Base-by-base conservation (phyloP, 1,284 basidiomycete genomes). In the Caloboletus firmus region DNA sequence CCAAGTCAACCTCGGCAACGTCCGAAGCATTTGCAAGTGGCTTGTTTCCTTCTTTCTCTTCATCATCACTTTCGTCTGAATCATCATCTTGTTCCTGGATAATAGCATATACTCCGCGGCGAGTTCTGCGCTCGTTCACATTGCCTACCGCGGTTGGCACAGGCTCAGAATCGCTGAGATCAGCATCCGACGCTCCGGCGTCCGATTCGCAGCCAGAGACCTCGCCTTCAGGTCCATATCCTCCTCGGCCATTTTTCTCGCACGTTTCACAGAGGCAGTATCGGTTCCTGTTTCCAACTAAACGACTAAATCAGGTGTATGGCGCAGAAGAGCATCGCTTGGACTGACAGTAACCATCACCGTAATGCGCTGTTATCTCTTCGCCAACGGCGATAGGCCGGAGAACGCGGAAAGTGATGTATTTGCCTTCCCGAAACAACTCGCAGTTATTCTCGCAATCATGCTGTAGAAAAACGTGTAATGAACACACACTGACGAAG, bases 391-490 rank as follows among this genome's bases (percentile, higher is more conserved):
- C 75, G 64, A 96, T 94, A 51, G 87, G 82, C 68, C 85, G 85
- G 67, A 93, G 78, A 54, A 90, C 89, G 46, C 91, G 85, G 75
- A 96, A 96, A 26, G 90, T 89, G 73, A 96, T 94, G 68, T 91
- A 91, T 64, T 84, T 81, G 36, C 92, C 93, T 72, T 90, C 85
- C 49, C 92, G 86, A 68, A 93, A 90, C 51, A 95, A 80, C 64
- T 94, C 89, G 54, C 87, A 89, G 68, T 95, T 95, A 62, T 94
- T 90, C 55, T 92, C 83, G 72, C 93, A 95, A 69, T 95, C 93
- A 67, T 95, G 93, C 89, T 93, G 70, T 57, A 70, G 50, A 63
- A 39, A 44, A 52, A 45, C 51, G 48, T 42, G 55, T 54, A 55
- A 63, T 54, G 47, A 61, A 52, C 51, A 28, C 45, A 51, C 59